A percentile compares a stretch with the other conserved stretches of the same genome.
phyloP scores from a whole-genome alignment of 495 filamentous ascomycete species.

The Neurospora sp. region DNA sequence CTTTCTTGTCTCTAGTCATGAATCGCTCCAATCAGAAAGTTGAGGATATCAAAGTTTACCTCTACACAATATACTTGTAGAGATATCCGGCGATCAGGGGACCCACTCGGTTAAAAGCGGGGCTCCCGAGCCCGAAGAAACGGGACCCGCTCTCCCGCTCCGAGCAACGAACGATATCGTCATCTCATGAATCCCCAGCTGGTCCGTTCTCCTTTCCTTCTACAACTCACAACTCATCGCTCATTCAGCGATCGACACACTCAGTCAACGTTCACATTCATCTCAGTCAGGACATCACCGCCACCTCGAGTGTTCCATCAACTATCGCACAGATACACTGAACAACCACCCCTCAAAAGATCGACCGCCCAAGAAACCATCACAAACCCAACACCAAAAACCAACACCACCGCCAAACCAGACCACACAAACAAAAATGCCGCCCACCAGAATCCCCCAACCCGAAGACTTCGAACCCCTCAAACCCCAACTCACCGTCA shows the following conservation, averaged over 20 bases:
- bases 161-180: not conserved
- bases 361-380: not conserved
- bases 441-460: not conserved
- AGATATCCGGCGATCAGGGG: not conserved
- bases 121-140: not conserved
- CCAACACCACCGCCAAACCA: not conserved
- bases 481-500: conserved; percentile 15
- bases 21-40: too few relatives aligned
- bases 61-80: too few relatives aligned
- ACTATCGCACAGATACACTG: not conserved
- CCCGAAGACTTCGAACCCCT: conserved; percentile 1
- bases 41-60: too few relatives aligned
- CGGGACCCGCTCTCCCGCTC: not conserved
- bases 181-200: not conserved
- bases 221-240: not conserved
- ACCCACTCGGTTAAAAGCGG: not conserved
- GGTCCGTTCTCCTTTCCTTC: not conserved
- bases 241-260: not conserved
- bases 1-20: too few relatives aligned
- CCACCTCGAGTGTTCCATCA: not conserved
- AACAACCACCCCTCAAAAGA: not conserved
- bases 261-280: not conserved
- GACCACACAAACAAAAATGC: not conserved
- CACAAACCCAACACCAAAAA: not conserved
- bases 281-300: not conserved